Evolutionary conservation across 805 yeast genomes (phyloP), one percentile per base, ranked within the genome.

Genomic region (Starmerella sp.): DNA sequence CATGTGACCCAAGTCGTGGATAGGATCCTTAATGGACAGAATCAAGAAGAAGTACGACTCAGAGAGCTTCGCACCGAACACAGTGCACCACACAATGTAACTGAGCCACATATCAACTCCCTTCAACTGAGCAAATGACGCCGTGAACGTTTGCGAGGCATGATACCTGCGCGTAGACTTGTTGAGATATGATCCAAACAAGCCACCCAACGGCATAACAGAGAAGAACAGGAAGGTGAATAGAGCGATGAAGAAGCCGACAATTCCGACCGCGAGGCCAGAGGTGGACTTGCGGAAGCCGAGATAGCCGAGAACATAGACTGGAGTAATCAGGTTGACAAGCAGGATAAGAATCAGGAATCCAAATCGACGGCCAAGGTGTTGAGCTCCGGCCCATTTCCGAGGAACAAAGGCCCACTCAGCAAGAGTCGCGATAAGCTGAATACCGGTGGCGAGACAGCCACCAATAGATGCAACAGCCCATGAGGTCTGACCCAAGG

Each of bases 301-400:
- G 59, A 88, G 85, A 73, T 84, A 86, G 62, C 83, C 83, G 71
- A 88, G 87, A 41, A 90, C 83, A 67, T 86, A 93, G 54, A 87
- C 81, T 35, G 87, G 81, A 39, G 97, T 95, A 63, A 83, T 95
- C 67, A 91, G 75, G 72, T 91, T 93, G 59, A 83, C 65, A 53
- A 74, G 76, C 55, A 89, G 75, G 62, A 89, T 79, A 52, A 79
- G 61, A 53, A 83, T 62, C 69, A 91, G 72, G 68, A 90, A 84
- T 76, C 83, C 68, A 65, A 93, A 76, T 69, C 98, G 84, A 73
- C 96, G 87, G 39, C 88, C 75, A 68, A 93, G 79, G 70, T 86
- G 96, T 75, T 91, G 97, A 70, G 97, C 97, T 73, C 99, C 98
- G 37, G 97, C 95, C 97, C 97, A 93, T 64, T 84, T 81, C 73